Conservation (phyloP, 2,329 filamentous ascomycete species). For the Xylaria sp. region DNA sequence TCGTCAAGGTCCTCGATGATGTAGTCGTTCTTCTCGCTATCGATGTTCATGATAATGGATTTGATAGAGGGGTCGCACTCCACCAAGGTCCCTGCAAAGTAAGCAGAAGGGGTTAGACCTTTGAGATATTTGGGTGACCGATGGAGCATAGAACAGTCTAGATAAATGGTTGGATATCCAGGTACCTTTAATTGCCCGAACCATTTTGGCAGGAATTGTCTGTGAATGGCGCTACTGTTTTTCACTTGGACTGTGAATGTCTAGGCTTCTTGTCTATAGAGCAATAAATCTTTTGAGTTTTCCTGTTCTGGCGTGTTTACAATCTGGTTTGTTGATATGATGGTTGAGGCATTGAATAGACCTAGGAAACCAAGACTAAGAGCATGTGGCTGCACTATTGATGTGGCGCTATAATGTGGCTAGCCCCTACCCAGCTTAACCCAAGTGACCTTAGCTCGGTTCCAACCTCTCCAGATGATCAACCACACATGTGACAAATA, state of each 20-base stretch:
- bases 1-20: constrained; percentile 86
- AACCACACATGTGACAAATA: not conserved
- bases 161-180: not conserved
- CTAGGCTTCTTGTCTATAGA: not conserved
- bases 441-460: not conserved
- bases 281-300: not conserved
- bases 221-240: not conserved
- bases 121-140: too few species aligned
- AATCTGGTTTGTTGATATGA: not conserved
- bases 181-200: constrained; percentile 48
- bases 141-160: constrained; percentile 9
- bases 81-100: constrained; percentile 73
- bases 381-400: not conserved
- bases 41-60: constrained; percentile 83
- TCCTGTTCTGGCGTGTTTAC: not conserved
- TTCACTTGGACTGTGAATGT: not conserved
- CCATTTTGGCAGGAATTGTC: constrained; percentile 37
- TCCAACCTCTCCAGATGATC: not conserved
- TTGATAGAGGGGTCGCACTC: constrained; percentile 90
- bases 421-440: not conserved
- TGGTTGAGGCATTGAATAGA: not conserved
- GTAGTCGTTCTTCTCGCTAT: constrained; percentile 75
- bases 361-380: not conserved
- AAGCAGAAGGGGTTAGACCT: constrained; percentile 10
- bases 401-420: not conserved